Percentiles rank a stretch among this genome's conserved stretches.
These are phyloP conservation scores for Leucocoprinus sp. DNA, from an alignment of 768 basidiomycete genomes.

Conservation along the genomic window DNA sequence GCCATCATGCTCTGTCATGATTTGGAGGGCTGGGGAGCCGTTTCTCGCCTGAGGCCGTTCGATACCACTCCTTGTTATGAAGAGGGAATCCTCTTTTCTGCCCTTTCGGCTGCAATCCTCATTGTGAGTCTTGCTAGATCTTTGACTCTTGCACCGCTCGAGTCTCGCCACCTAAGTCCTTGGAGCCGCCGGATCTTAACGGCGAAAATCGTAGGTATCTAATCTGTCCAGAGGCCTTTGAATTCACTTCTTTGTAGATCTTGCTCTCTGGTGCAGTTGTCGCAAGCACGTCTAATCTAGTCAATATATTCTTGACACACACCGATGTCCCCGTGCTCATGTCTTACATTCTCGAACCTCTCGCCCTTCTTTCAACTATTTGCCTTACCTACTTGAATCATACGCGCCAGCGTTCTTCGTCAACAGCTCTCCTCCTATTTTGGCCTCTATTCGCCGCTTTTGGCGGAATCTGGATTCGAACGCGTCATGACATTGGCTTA, in stretches of 20 bases:
- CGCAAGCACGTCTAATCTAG: conserved; percentile 36
- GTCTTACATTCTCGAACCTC: conserved; percentile 50
- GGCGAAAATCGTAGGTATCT: conserved; percentile 58
- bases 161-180: conserved; percentile 26
- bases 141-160: conserved; percentile 18
- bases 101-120: conserved; percentile 38
- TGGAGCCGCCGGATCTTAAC: conserved; percentile 45
- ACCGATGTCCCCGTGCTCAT: conserved; percentile 36
- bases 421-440: conserved; percentile 67
- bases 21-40: conserved; percentile 55
- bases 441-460: conserved; percentile 63
- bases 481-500: conserved; percentile 28
- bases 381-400: conserved; percentile 62
- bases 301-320: conserved; percentile 27
- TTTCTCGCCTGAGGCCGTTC: conserved; percentile 54
- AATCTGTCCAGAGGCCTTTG: background rate
- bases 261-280: conserved; percentile 39
- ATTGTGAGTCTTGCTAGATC: conserved; percentile 32
- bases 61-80: conserved; percentile 81
- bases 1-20: conserved; percentile 36
- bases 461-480: conserved; percentile 52
- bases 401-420: conserved; percentile 59
- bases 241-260: conserved; percentile 17
- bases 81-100: conserved; percentile 56
- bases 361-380: conserved; percentile 40